Evolutionary conservation across 768 basidiomycete species (phyloP), one percentile per base, ranked within the genome.

Genomic region (Suillus bovinus): DNA sequence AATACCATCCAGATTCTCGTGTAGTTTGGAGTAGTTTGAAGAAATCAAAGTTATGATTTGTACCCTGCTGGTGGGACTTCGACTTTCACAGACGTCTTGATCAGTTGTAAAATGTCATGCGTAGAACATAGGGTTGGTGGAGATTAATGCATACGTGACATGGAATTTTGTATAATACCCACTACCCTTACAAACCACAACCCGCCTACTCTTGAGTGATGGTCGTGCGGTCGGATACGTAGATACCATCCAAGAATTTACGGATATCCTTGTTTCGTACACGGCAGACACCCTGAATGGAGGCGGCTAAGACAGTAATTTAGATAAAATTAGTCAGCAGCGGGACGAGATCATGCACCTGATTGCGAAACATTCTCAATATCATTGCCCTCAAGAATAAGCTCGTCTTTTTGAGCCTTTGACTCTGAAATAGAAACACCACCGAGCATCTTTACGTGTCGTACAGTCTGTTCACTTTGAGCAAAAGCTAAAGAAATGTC

Each of bases 221-320:
- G 16, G 88, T 88, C 63, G 86, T 85, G 80, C 86, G 89, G 71
- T 90, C 89, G 41, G 93, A 94, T 64, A 94, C 93, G 70, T 94
- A 94, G 80, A 95, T 86, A 76, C 93, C 91, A 74, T 96, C 93
- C 76, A 97, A 82, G 85, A 98, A 97, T 84, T 98, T 97, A 72
- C 96, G 94, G 80, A 99, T 98, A 84, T 96, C 96, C 84, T 99
- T 99, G 90, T 99, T 97, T 78, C 94, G 91, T 72, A 99, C 97
- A 69, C 90, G 87, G 82, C 94, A 97, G 64, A 90, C 83, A 69
- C 96, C 96, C 76, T 99, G 97, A 75, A 99, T 99, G 46, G 93
- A 93, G 53, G 97, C 97, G 64, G 97, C 94, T 89, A 64, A 58
- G 33, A 62, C 46, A 64, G 65, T 52, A 69, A 56, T 46, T n/a